Percentiles rank a stretch among this genome's conserved stretches.
Evolutionary conservation across 768 basidiomycete genomes (phyloP).

Genomic region (Kwoniella shandongensis): DNA sequence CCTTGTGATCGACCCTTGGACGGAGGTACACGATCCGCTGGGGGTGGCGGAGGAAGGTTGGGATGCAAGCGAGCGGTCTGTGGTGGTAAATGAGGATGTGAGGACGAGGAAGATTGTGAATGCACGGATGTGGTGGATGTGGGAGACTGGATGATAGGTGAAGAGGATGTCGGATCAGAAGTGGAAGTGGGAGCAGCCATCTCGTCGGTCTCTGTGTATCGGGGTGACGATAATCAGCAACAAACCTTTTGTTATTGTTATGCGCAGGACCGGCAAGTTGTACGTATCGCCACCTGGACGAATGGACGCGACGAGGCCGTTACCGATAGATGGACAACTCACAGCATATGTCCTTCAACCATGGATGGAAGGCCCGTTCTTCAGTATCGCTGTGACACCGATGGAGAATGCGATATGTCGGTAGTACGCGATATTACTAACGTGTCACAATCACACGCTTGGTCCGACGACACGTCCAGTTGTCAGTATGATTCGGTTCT

Average conservation of each 20-base stretch:
- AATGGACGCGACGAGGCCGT: too few species aligned
- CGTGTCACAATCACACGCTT: too few species aligned
- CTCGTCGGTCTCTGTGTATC: neutral
- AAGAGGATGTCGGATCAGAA: constrained; percentile 4
- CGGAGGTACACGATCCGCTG: constrained; percentile 22
- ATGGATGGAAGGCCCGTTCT: too few species aligned
- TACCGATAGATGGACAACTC: too few species aligned
- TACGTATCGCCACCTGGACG: constrained; percentile 5
- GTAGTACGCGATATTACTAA: too few species aligned
- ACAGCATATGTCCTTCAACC: too few species aligned
- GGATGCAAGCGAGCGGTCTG: neutral
- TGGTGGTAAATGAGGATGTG: neutral
- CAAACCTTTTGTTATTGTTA: too few species aligned
- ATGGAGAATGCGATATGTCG: too few species aligned
- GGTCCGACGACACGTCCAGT: too few species aligned
- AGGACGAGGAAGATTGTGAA: constrained; percentile 12
- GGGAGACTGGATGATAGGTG: constrained; percentile 3
- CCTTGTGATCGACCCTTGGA: constrained; percentile 19
- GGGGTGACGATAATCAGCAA: neutral
- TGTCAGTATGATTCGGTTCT: too few species aligned
- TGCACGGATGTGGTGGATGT: neutral
- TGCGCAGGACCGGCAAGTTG: neutral
- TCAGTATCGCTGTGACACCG: too few species aligned
- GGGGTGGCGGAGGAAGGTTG: constrained; percentile 30
- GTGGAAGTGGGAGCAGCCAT: constrained; percentile 4